Evolutionary conservation across 331 rosid species (phyloP), one percentile per base, ranked within the genome.

Genomic region (Phaseolus coccineus): DNA sequence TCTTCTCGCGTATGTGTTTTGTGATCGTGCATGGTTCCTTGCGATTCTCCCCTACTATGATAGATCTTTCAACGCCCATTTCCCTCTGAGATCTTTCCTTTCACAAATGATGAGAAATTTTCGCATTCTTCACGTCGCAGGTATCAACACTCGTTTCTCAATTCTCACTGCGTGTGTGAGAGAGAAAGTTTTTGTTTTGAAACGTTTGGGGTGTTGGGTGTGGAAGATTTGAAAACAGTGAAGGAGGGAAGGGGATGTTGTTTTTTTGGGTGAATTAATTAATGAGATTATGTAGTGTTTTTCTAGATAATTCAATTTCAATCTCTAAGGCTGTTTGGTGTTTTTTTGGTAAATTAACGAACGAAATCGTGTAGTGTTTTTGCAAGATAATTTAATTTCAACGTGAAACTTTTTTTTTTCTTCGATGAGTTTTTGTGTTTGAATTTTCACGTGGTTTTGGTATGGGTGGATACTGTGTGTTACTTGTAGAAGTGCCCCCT

Each of bases 21-120:
- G 31, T 46, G 50, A 14, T 16, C 19, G 56, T 62, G 78, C 80
- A 37, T 68, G 78, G 27, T 48, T 84, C 51, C 51, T 13, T 46
- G 5, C 1, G 51, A 46, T 46, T 46, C 14, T 12, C 47, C 13
- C 47, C 47, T 46, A 46, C 16, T 2, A 12, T 5, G 13, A 9
- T 42, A 79, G 84, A 84, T 84, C 87, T 62, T 79, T 58, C 58
- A 24, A 19, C 28, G 40, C 30, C 56, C 69, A 69, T 59, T 79
- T 13, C 57, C 6, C 55, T 61, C 16, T 22, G 46, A 31, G 82
- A 84, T 83, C 87, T 74, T 59, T 74, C 28, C 61, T 59, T 69
- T 76, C 8, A 46, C 73, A 42, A 27, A 0, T 62, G 6, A 40
- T 28, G 0, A 51, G 10, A 51, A 69, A 52, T 44, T 35, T 5